Evolutionary conservation across 352 stramenopile genomes (phyloP), one percentile per base, ranked within the genome.

Genomic region (Phytophthora rubi): DNA sequence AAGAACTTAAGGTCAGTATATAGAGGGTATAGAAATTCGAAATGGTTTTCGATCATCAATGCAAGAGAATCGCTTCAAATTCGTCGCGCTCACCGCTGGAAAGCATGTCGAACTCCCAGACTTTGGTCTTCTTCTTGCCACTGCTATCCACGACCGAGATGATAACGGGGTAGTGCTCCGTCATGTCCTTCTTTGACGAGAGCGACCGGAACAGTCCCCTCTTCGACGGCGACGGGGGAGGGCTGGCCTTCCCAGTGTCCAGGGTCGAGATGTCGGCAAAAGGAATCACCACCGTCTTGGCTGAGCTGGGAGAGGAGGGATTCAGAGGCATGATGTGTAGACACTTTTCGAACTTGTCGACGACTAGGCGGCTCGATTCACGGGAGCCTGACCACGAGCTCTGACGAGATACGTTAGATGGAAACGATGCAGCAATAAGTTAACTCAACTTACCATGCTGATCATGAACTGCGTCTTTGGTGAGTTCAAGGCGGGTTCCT

Each of bases 181-280:
- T 4, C 42, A 65, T 54, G 49, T 71, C 70, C 15, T 58, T 59
- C 39, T 72, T 77, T 51, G 68, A 57, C 28, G 68, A 79, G 39
- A 69, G 64, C 12, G 75, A 82, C 21, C 65, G 70, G 65, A 80
- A 80, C 26, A 86, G 62, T 8, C 66, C 30, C 8, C 48, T 71
- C 32, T 60, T 68, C 37, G 60, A 48, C 42, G 42, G 42, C 21
- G n/a, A 48, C 15, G 53, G 37, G 4, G 56, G 47, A 35, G 55
- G 57, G 26, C 48, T 71, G 32, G 42, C 42, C 33, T 51, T 51
- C 23, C 42, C 28, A 42, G 35, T 28, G 52, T 85, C 80, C n/a
- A 88, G 51, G 18, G 75, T 8, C 15, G 47, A 58, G 63, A 87
- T 83, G 12, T 89, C 79, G 32, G 26, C 65, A 44, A 86, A 79